Evolutionary conservation across 129 eudicot species (phyloP), one percentile per base, ranked within the genome.

Genomic region (Chrysanthemum seticuspe): DNA sequence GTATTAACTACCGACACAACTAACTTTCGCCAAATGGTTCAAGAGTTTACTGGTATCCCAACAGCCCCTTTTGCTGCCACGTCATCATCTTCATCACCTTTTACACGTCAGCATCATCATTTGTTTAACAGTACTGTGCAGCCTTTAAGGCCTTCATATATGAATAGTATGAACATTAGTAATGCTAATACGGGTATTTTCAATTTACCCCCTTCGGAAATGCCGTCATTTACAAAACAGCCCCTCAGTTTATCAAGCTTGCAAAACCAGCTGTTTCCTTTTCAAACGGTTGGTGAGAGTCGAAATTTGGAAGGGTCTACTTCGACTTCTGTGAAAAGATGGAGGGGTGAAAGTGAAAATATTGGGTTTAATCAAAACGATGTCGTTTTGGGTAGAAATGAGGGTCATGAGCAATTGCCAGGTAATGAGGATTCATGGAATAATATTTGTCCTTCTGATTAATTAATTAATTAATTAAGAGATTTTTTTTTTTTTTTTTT

Each of bases 1-100:
- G 97, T 92, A 0, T 83, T 92, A 16, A 86, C 89, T 13, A 92
- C 97, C 56, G 97, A 92, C 87, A 85, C 96, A 16, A 63, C 87
- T 1, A 92, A 92, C 23, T 92, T 92, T 83, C 69, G 97, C 48
- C 91, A 87, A 78, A 92, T 92, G 97, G 97, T 92, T 55, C 97
- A 92, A 72, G 96, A 92, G 27, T 92, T 88, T 77, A 92, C 97
- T 21, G 97, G 97, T 1, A 88, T 92, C 31, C 97, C 97, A 0
- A 73, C 89, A 1, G 77, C 90, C 15, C 96, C 96, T 15, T 92
- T 88, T 71, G 77, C 95, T 29, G 52, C 49, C 53, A 34, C 68
- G 2, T 60, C 82, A 5, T 61, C 93, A 0, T 27, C 78, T 2
- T 70, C 81, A 5, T 36, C 67, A 10, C 67, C 78, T 0, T 82